Evolutionary conservation across 202 grass and related monocot species (phyloP), one percentile per base, ranked within the genome.

Genomic region (Brachypodium distachyon): DNA sequence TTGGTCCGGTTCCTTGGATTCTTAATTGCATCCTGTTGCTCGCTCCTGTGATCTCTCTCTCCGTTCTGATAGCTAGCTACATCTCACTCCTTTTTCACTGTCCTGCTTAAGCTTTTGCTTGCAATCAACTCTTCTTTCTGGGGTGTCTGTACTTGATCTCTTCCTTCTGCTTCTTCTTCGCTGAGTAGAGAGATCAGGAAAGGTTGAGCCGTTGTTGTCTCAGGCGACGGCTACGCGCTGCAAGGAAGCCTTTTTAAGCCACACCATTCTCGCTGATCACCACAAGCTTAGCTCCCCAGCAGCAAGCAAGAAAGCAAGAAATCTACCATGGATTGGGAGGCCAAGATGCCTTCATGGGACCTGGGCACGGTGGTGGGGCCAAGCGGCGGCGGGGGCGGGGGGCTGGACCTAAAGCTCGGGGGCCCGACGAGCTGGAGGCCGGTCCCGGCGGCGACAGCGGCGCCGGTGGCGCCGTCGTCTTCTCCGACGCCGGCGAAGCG

Each of bases 371-470:
- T 82, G 73, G 83, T 86, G 53, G 87, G 69, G 7, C 78, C 87
- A 2, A 82, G 65, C 73, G 47, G 71, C 59, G 41, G 56, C 8
- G 68, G 7, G 0, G 54, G 68, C 0, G 61, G 61, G 0, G 62
- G 48, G 55, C 84, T 93, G 22, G 91, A 93, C 69, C 91, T 93
- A 11, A 91, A 86, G 77, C 85, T 86, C 33, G 89, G 86, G 21
- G 83, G 61, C 8, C 81, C 82, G 2, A 85, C 92, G 64, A 80
- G 73, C 64, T 83, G 76, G 70, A 90, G 50, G 76, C 67, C 79
- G 38, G 63, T 11, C 21, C 63, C 79, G 0, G 19, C 73, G 19
- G 59, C 54, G 13, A 26, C 67, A 12, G 55, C 57, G 64, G 17
- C 43, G 38, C 8, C 73, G 21, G 64, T 40, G 29, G 64, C 47